A percentile compares a stretch with the other conserved stretches of the same genome.
phyloP scores from a whole-genome alignment of 2,329 filamentous ascomycete species.

The Aspergillus hiratsukae region DNA sequence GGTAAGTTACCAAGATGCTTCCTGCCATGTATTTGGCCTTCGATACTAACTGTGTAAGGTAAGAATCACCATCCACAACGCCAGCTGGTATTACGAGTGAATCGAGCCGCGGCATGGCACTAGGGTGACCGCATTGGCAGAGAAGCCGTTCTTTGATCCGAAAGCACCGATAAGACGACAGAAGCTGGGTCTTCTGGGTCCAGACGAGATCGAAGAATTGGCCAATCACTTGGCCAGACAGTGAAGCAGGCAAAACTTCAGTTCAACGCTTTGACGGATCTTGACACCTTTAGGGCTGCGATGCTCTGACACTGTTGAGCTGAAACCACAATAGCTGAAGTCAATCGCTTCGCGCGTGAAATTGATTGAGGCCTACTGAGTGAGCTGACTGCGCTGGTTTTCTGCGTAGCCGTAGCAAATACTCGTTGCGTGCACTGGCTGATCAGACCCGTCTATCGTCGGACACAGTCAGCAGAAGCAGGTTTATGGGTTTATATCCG shows the following conservation, averaged over 20 bases:
- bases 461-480: background rate
- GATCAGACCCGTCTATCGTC: background rate
- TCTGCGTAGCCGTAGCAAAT: background rate
- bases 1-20: conserved; percentile 35
- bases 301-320: background rate
- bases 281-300: background rate
- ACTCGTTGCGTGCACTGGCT: background rate
- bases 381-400: background rate
- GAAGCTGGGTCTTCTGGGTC: conserved; percentile 59
- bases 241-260: background rate
- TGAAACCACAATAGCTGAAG: background rate
- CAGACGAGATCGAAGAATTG: conserved; percentile 44
- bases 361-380: background rate
- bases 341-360: background rate
- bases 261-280: too few species aligned
- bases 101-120: conserved; percentile 66
- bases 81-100: conserved; percentile 68
- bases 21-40: too few species aligned
- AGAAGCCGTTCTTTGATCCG: conserved; percentile 65
- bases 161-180: conserved; percentile 63
- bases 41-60: conserved; percentile 29
- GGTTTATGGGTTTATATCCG: conserved; percentile 18
- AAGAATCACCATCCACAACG: conserved; percentile 69
- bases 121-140: conserved; percentile 64
- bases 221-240: background rate